Evolutionary conservation across 2,329 filamentous ascomycete species (phyloP), one percentile per base, ranked within the genome.

Genomic region (Clonostachys rhizophaga): DNA sequence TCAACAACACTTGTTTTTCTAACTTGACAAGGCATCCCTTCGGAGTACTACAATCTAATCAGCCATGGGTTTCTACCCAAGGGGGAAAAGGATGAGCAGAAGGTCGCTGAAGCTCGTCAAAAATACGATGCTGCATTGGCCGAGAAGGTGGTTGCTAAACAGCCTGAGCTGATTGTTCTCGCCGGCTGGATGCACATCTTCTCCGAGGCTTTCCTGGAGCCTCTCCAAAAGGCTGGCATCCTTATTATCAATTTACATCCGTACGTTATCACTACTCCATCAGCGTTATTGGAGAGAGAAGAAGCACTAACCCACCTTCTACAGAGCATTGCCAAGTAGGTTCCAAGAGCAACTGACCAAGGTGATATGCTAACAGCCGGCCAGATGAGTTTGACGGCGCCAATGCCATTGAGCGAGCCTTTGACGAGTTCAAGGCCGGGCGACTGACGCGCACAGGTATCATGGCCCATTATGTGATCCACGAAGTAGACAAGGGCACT

Each of bases 141-240:
- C 0, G 65, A 76, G 40, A 74, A 85, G 50, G 77, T 95, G 45
- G 70, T 92, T 20, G 51, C 55, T 8, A 48, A 47, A 14, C 54
- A 59, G 4, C 89, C 90, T 0, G 80, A 91, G 47, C 66, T 95
- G 47, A 81, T 95, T 43, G 85, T 94, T 9, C 87, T 91, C 54
- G 85, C 88, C 5, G 90, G 91, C 5, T 95, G 88, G 78, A 95
- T 95, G 89, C 85, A 94, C 63, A 85, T 95, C 48, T 78, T 95
- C 43, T 84, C 83, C 0, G 71, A 74, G 3, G 69, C 74, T 2
- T 94, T 95, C 62, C 70, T 95, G 43, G 74, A 78, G 9, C 87
- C 89, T 3, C 61, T 95, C 8, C 75, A 79, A 34, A 69, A 64
- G 12, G 79, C 74, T 0, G 77, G 76, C 0, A 73, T 92, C 35